Conservation (phyloP, 352 stramenopile genomes). For the Phytopythium boreale region DNA sequence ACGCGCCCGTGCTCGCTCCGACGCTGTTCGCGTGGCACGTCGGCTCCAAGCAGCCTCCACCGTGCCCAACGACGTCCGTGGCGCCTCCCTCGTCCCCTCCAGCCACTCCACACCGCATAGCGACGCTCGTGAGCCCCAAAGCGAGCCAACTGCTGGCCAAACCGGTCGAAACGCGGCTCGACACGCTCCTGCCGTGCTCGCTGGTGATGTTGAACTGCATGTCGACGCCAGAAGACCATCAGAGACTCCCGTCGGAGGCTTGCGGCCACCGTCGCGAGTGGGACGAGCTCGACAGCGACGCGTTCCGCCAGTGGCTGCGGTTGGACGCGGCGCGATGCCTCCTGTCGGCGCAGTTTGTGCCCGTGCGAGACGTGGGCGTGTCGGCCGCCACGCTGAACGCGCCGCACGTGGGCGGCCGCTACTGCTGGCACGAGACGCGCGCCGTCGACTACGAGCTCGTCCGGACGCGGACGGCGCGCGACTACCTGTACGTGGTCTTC, state of each 20-base stretch:
- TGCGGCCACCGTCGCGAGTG: slow-evolving; percentile 51
- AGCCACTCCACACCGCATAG: slow-evolving; percentile 13
- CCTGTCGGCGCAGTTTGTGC: slow-evolving; percentile 40
- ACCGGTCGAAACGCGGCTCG: slow-evolving; percentile 25
- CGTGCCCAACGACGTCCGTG: slow-evolving; percentile 1
- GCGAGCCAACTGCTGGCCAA: slow-evolving; percentile 5
- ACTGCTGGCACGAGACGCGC: slow-evolving; percentile 53
- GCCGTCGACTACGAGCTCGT: slow-evolving; percentile 36
- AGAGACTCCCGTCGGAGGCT: slow-evolving; percentile 28
- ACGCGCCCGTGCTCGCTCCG: slow-evolving; percentile 44
- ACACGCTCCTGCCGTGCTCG: slow-evolving; percentile 46
- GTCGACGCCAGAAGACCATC: slow-evolving; percentile 33
- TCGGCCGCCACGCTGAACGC: slow-evolving; percentile 50
- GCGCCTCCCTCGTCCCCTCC: background rate
- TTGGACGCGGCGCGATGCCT: slow-evolving; percentile 17
- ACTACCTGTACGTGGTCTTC: slow-evolving; percentile 50
- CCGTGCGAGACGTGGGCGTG: slow-evolving; percentile 45
- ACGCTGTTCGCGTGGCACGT: slow-evolving; percentile 65
- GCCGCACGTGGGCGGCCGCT: slow-evolving; percentile 53
- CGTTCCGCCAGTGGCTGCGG: slow-evolving; percentile 48
- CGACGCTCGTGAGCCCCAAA: background rate
- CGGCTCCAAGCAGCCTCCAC: slow-evolving; percentile 46
- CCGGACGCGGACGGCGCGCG: slow-evolving; percentile 44
- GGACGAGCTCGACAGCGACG: slow-evolving; percentile 32
- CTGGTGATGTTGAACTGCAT: slow-evolving; percentile 49